phyloP scores from a whole-genome alignment of 495 filamentous ascomycete genomes.

The Bacidia rubella region DNA sequence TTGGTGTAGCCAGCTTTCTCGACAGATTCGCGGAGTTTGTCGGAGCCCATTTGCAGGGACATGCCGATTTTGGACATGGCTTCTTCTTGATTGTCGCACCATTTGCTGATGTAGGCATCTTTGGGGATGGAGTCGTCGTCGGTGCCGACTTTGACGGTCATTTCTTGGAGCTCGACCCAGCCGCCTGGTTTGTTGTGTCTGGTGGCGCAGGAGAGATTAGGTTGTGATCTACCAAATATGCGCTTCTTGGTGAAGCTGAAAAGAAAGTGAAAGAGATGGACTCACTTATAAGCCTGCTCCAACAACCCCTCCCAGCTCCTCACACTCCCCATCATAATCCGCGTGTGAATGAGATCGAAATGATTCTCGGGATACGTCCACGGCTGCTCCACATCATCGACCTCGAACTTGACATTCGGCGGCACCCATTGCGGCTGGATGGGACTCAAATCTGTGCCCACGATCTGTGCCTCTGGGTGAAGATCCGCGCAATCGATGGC shows the following conservation, averaged over 20 bases:
- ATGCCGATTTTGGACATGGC: constrained; percentile 2
- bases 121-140: constrained; percentile 15
- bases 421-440: constrained; percentile 37
- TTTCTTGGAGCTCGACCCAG: constrained; percentile 21
- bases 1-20: constrained; percentile 20
- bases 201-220: too few species aligned
- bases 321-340: constrained; percentile 33
- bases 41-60: constrained; percentile 9
- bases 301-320: constrained; percentile 34
- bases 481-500: constrained; percentile 40
- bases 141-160: constrained; percentile 18
- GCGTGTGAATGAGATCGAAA: constrained; percentile 42
- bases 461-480: constrained; percentile 23
- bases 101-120: constrained; percentile 7
- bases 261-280: too few species aligned
- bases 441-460: constrained; percentile 35
- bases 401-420: constrained; percentile 46
- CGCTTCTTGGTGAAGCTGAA: too few species aligned
- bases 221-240: too few species aligned
- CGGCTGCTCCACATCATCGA: constrained; percentile 43
- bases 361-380: constrained; percentile 29
- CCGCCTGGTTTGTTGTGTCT: constrained; percentile 22
- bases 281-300: constrained; percentile 17
- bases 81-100: constrained; percentile 1
- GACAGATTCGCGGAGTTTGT: constrained; percentile 11